A percentile compares a stretch with the other conserved stretches of the same genome.
Conservation (phyloP, 352 stramenopile species). For the Globisporangium okanoganense region DNA sequence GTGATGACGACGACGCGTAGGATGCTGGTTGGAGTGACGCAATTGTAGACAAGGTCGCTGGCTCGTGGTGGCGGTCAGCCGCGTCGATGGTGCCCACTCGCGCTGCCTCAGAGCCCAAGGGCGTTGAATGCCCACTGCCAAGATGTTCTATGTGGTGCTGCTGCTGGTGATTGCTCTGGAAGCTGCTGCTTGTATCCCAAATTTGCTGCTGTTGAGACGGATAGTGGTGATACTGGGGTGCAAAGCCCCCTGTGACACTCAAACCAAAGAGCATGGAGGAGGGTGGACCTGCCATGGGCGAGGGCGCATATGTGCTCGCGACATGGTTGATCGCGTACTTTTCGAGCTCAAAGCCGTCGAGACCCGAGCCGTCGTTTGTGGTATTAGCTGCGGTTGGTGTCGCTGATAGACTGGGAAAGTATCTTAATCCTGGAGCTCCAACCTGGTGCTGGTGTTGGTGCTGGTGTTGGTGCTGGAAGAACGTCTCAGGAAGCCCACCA, state of each 20-base stretch:
- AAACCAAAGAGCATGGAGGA: constrained; percentile 4
- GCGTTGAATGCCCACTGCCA: neutral
- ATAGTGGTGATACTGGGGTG: neutral
- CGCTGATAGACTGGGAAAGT: neutral
- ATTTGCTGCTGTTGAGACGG: neutral
- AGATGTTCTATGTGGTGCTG: neutral
- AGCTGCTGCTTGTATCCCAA: neutral
- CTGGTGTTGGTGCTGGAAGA: constrained; percentile 4
- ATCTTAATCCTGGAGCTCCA: neutral
- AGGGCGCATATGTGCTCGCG: neutral
- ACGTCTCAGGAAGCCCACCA: neutral
- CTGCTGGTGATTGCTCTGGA: neutral
- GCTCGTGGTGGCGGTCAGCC: neutral
- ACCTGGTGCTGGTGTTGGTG: neutral
- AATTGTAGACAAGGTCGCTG: neutral
- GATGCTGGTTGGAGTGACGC: neutral
- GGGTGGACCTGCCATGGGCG: neutral
- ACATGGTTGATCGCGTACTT: constrained; percentile 8
- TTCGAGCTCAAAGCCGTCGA: constrained; percentile 10
- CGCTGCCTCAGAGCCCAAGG: neutral
- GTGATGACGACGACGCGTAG: neutral
- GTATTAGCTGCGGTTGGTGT: neutral
- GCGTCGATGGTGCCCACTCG: neutral
- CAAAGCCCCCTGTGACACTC: neutral
- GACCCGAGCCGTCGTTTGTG: neutral